Percentiles rank a stretch among this genome's conserved stretches.
These are phyloP conservation scores for Mitragyna speciosa DNA, from an alignment of 257 asterid genomes.

Conservation along the genomic window DNA sequence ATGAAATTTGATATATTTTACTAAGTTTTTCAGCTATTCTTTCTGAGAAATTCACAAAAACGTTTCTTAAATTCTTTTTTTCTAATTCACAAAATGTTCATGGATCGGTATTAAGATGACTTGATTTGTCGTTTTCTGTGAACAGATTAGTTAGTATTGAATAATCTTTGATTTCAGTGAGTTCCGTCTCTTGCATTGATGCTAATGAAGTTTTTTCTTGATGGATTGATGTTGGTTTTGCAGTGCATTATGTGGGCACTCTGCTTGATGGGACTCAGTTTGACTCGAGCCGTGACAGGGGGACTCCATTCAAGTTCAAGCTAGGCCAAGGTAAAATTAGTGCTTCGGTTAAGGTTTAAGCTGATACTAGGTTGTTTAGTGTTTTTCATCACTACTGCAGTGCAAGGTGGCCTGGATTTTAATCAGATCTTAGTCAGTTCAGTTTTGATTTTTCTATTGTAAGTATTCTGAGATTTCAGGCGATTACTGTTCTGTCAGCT, in stretches of 20 bases:
- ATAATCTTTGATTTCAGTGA: background rate
- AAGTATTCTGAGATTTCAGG: background rate
- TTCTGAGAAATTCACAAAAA: background rate
- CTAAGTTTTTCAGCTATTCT: background rate
- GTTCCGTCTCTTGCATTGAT: background rate
- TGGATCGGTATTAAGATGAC: too few species aligned
- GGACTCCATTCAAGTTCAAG: constrained; percentile 43
- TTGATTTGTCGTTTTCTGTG: background rate
- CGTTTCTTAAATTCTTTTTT: too few species aligned
- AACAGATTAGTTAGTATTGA: background rate
- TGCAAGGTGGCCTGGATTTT: too few species aligned
- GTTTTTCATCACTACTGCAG: background rate
- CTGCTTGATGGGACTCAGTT: constrained; percentile 56
- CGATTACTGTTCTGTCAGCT: background rate
- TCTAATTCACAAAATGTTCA: too few species aligned
- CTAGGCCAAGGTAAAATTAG: constrained; percentile 45
- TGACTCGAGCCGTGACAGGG: constrained; percentile 52
- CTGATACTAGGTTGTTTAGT: background rate
- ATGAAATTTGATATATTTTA: background rate
- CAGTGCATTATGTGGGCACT: constrained; percentile 65
- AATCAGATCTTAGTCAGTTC: background rate
- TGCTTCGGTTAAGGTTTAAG: background rate
- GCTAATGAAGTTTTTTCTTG: background rate
- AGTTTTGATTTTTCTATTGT: background rate
- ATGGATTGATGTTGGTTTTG: constrained; percentile 23